phyloP scores from a whole-genome alignment of 768 basidiomycete genomes.

The Psilocybe subaeruginosa region DNA sequence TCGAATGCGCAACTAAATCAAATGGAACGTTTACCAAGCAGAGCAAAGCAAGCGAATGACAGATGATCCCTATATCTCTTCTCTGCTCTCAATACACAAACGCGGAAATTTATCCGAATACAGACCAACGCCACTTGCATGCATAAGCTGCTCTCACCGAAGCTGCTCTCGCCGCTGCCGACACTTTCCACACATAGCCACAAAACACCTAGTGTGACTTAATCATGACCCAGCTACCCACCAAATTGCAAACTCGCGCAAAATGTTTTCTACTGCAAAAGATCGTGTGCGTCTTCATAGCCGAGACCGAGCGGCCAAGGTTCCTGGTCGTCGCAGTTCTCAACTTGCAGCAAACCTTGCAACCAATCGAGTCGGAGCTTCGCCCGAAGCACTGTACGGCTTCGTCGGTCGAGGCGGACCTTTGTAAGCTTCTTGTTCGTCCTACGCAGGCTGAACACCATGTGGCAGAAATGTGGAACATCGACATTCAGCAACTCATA shows the following conservation, averaged over 20 bases:
- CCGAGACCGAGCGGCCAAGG: conserved; percentile 42
- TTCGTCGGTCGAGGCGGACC: conserved; percentile 39
- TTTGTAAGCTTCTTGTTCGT: conserved; percentile 13
- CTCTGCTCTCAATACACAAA: too few species aligned
- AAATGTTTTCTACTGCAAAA: conserved; percentile 5
- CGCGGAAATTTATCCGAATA: neutral
- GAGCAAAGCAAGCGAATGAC: too few species aligned
- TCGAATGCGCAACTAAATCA: too few species aligned
- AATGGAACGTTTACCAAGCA: too few species aligned
- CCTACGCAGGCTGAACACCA: conserved; percentile 29
- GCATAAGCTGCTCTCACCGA: neutral
- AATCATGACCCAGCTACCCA: neutral
- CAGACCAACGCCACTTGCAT: neutral
- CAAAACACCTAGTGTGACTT: neutral
- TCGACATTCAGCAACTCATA: conserved; percentile 34
- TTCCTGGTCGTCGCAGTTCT: conserved; percentile 29
- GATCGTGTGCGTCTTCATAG: conserved; percentile 39
- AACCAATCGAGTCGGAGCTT: conserved; percentile 33
- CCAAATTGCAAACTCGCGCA: neutral
- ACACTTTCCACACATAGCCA: neutral
- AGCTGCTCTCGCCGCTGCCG: neutral
- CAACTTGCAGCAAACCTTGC: conserved; percentile 31
- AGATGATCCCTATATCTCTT: too few species aligned
- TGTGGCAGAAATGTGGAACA: conserved; percentile 31
- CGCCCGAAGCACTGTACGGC: conserved; percentile 33